Base-by-base conservation (phyloP, 345 rosid genomes). In the Brassica incana region DNA sequence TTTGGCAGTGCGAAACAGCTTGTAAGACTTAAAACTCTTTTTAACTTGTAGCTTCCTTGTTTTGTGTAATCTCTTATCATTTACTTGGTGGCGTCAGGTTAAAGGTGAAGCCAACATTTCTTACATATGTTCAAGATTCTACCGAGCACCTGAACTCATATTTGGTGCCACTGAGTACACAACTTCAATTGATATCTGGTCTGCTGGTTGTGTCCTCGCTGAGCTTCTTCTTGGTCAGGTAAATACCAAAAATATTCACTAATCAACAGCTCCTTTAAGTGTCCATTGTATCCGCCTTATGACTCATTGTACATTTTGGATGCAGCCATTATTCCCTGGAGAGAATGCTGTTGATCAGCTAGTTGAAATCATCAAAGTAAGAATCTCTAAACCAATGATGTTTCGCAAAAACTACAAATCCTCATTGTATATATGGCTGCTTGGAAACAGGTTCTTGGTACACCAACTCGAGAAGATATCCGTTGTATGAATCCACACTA, bases 401-500 rank as follows among this genome's bases (percentile, higher is more conserved):
- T 27, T 9, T 2, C 29, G 54, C 63, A 23, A 23, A 27, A 36
- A 7, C 65, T 12, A 48, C 78, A 70, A 60, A 65, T 43, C 56
- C 69, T 59, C 54, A 72, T 60, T 78, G 30, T 45, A 10, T 76
- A 43, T 82, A 15, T 14, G 9, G 25, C 5, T 71, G 75, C 70
- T 71, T 25, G 30, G 33, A 36, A 27, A 25, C 86, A 92, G 97
- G 97, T 93, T 73, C 91, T 93, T 61, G 98, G 98, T 74, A 93
- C 98, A 73, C 98, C 98, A 20, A 93, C 98, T 30, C 84, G 98
- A 73, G 98, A 93, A 86, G 98, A 93, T 78, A 93, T 93, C 58
- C 93, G 93, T 76, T 93, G 98, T 83, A 93, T 93, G 98, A 93
- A 93, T 75, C 98, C 98, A 5, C 92, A 88, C 78, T 93, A 93